Base-by-base conservation (phyloP, 1,139 yeast genomes). In the Arxiozyma slooffiae region DNA sequence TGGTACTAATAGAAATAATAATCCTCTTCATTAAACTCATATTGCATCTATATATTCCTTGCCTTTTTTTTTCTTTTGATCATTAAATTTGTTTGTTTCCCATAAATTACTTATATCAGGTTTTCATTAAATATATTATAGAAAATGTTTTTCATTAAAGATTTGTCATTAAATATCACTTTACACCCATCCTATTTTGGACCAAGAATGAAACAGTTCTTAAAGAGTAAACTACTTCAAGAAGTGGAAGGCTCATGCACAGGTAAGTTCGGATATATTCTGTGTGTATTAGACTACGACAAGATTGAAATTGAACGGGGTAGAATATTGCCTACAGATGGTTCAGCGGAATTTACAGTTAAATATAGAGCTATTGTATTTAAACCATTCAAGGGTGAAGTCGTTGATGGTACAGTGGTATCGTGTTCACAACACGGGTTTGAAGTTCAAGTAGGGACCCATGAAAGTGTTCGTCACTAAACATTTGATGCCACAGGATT, bases 191-290 rank as follows among this genome's bases (percentile, higher is more conserved):
- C 97, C 44, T 92, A 82, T 68, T 92, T 90, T 65, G 98, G 98
- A 1, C 97, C 98, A 4, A 95, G 90, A 61, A 92, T 92, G 97
- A 89, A 87, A 69, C 95, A 88, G 64, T 90, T 82, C 66, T 76
- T 92, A 59, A 81, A 95, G 64, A 87, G 89, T 64, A 90, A 90
- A 68, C 76, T 92, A 57, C 76, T 94, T 54, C 89, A 88, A 59
- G 98, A 92, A 64, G 98, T 94, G 46, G 99, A 92, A 70, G 99
- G 99, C 21, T 89, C 97, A 1, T 94, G 98, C 71, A 89, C 98
- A 1, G 99, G 99, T 60, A 96, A 92, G 68, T 92, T 92, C 71
- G 99, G 99, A 7, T 92, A 92, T 69, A 92, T 92, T 60, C 85
- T 92, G 53, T 92, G 97, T 70, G 98, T 92, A 42, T 76, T 92